phyloP scores from a whole-genome alignment of 495 filamentous ascomycete genomes.

The Amphirosellinia nigrospora region DNA sequence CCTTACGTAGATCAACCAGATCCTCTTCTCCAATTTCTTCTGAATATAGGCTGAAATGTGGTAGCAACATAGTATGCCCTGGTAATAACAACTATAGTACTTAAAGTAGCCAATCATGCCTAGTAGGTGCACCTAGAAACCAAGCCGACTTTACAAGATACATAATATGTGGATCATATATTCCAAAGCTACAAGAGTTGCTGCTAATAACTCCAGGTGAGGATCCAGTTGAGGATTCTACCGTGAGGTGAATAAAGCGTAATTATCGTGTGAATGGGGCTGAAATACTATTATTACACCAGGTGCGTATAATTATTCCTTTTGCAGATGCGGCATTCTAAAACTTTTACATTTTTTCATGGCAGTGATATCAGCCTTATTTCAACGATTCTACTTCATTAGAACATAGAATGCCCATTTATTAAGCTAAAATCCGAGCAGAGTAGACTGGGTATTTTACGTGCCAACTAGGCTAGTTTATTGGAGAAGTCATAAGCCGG shows the following conservation, averaged over 20 bases:
- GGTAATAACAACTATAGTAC: neutral
- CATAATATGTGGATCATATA: neutral
- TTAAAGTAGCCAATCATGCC: neutral
- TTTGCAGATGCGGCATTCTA: neutral
- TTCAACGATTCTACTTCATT: neutral
- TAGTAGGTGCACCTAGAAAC: neutral
- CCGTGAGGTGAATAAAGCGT: neutral
- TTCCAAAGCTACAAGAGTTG: neutral
- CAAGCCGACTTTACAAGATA: neutral
- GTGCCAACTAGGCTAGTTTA: too few species aligned
- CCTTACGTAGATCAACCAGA: neutral
- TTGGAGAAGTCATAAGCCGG: too few species aligned
- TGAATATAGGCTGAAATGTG: neutral
- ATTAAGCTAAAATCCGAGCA: too few species aligned
- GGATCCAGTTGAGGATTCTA: neutral
- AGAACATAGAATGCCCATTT: neutral
- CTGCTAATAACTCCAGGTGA: neutral
- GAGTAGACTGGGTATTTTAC: too few species aligned
- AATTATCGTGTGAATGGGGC: neutral
- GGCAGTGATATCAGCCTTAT: neutral
- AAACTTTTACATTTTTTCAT: neutral
- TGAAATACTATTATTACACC: too few species aligned
- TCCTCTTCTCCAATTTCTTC: neutral
- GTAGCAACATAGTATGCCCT: neutral
- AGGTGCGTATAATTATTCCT: too few species aligned